Percentiles rank a stretch among this genome's conserved stretches.
Evolutionary conservation across 768 basidiomycete genomes (phyloP).

Genomic region (Phlebiopsis gigantea): DNA sequence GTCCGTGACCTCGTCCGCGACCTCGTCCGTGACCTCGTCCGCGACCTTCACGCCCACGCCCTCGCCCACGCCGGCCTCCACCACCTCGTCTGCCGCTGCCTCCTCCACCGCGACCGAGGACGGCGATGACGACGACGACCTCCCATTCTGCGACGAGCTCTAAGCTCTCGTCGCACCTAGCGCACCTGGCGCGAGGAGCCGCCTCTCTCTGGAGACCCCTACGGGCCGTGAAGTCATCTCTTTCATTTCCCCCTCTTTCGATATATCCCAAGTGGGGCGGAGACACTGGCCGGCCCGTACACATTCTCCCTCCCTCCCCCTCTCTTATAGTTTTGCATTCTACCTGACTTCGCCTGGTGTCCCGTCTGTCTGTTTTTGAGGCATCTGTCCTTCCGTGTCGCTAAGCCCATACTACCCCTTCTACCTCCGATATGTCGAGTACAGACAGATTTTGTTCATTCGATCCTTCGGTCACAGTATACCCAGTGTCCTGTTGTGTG

Average conservation of each 20-base stretch:
- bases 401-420: too few species aligned
- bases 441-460: too few species aligned
- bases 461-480: too few species aligned
- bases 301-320: neutral
- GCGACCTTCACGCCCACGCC: slow-evolving; percentile 27
- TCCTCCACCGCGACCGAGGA: slow-evolving; percentile 24
- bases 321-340: neutral
- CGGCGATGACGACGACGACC: slow-evolving; percentile 34
- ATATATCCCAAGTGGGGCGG: neutral
- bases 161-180: slow-evolving; percentile 16
- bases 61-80: slow-evolving; percentile 11
- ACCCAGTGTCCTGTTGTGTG: too few species aligned
- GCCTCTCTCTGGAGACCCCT: neutral
- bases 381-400: too few species aligned
- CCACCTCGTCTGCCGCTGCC: slow-evolving; percentile 29
- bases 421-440: too few species aligned
- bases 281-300: neutral
- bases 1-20: slow-evolving; percentile 12
- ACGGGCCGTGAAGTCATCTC: neutral
- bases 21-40: slow-evolving; percentile 10
- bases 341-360: neutral
- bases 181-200: slow-evolving; percentile 2
- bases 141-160: slow-evolving; percentile 51
- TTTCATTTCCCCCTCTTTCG: neutral
- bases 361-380: neutral